These are phyloP conservation scores for Penicillium canariense DNA, from an alignment of 495 filamentous ascomycete species.

Conservation along the genomic window DNA sequence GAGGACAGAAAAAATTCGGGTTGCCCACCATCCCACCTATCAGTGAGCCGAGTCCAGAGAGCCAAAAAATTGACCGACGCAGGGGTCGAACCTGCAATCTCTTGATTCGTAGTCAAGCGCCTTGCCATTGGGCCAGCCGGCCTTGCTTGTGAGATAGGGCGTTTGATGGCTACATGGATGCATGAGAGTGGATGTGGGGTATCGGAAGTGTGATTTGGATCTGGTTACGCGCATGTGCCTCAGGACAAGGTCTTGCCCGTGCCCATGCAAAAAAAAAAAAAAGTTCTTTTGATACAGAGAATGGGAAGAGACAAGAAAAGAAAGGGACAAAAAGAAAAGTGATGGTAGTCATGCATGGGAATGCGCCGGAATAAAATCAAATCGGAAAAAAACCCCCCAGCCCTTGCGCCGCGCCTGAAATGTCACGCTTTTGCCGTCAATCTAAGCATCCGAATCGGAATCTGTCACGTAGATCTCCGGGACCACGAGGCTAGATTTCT, in stretches of 20 bases:
- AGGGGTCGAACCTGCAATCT: conserved; percentile 54
- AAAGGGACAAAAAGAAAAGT: conserved; percentile 9
- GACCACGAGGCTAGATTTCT: conserved; percentile 19
- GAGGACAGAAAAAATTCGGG: conserved; percentile 4
- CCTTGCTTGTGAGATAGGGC: conserved; percentile 4
- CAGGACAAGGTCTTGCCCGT: not conserved
- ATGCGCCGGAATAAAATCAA: not conserved
- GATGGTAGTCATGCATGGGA: conserved; percentile 12
- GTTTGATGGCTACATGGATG: not conserved
- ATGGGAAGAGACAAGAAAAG: not conserved
- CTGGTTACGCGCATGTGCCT: not conserved
- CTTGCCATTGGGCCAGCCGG: conserved; percentile 67
- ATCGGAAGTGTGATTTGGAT: not conserved
- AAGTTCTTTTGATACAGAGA: conserved; percentile 1
- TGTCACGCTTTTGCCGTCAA: not conserved
- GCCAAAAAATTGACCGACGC: conserved; percentile 41
- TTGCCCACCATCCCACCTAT: too few relatives aligned
- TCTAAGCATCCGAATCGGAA: not conserved
- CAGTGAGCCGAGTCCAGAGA: too few relatives aligned
- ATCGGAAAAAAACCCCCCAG: not conserved
- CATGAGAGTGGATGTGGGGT: too few relatives aligned
- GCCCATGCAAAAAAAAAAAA: not conserved
- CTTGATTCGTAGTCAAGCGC: conserved; percentile 72
- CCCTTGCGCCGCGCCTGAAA: conserved; percentile 8
- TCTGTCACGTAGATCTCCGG: conserved; percentile 12